phyloP scores from a whole-genome alignment of 2,329 filamentous ascomycete genomes.

The Endoconidiophora laricicola region DNA sequence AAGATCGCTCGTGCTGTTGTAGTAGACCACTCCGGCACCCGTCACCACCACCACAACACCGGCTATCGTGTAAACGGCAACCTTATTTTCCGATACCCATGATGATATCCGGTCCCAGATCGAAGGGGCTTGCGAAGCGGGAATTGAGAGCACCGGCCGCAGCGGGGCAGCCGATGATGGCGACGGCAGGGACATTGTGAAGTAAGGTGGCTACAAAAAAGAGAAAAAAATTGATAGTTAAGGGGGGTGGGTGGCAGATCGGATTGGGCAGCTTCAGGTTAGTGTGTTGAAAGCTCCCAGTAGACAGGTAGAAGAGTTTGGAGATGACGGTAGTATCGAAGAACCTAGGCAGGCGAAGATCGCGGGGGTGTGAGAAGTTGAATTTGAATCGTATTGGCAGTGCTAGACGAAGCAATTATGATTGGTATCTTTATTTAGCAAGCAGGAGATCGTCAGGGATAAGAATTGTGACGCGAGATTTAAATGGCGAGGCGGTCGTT shows the following conservation, averaged over 20 bases:
- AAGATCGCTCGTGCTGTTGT: constrained; percentile 44
- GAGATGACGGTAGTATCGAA: not conserved
- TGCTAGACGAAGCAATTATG: not conserved
- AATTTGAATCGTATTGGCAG: not conserved
- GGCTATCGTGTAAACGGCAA: constrained; percentile 87
- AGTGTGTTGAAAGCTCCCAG: not conserved
- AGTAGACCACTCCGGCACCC: constrained; percentile 84
- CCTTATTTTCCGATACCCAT: constrained; percentile 94
- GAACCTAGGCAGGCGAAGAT: not conserved
- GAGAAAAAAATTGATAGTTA: not conserved
- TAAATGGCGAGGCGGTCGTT: not conserved
- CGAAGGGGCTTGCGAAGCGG: constrained; percentile 23
- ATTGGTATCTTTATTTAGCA: not conserved
- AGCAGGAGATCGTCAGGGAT: not conserved
- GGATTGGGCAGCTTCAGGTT: not conserved
- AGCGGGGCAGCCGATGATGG: constrained; percentile 10
- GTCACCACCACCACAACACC: constrained; percentile 86
- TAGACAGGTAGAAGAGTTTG: not conserved
- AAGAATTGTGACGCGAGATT: not conserved
- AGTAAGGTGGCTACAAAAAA: not conserved
- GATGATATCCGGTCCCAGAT: constrained; percentile 78
- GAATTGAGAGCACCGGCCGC: constrained; percentile 12
- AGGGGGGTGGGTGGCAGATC: not conserved
- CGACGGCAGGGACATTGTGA: constrained; percentile 12
- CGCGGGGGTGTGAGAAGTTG: not conserved